Conservation (phyloP, 768 basidiomycete species). For the Sistotremastrum suecicum region DNA sequence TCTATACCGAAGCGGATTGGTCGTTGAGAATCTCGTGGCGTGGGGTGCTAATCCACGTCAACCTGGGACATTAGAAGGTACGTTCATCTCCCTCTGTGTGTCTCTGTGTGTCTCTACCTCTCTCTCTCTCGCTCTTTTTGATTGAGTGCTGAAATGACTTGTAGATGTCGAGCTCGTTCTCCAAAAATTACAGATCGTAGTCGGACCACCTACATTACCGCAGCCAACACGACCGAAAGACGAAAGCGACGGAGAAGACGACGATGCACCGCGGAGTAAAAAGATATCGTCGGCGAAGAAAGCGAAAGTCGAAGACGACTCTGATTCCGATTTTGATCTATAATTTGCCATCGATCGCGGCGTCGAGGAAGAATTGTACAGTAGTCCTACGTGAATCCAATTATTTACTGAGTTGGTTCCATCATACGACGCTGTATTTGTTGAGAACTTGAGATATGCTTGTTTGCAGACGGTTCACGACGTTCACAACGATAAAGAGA, state of each 20-base stretch:
- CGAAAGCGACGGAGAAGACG: constrained; percentile 34
- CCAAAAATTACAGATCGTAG: constrained; percentile 53
- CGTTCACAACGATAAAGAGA: too few relatives aligned
- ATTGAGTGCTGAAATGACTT: constrained; percentile 24
- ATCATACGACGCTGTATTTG: too few relatives aligned
- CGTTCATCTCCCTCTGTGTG: constrained; percentile 4
- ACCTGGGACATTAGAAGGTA: constrained; percentile 54
- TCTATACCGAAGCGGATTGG: constrained; percentile 85
- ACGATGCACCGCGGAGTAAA: constrained; percentile 34
- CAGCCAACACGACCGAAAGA: constrained; percentile 21
- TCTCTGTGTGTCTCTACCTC: constrained; percentile 2
- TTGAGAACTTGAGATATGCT: too few relatives aligned
- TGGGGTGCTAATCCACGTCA: constrained; percentile 71
- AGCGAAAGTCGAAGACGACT: constrained; percentile 44
- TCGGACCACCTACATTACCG: constrained; percentile 41
- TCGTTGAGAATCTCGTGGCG: constrained; percentile 70
- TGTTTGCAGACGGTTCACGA: too few relatives aligned
- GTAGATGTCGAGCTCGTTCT: constrained; percentile 18
- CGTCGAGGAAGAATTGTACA: too few relatives aligned
- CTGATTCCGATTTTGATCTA: constrained; percentile 64
- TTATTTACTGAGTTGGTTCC: too few relatives aligned
- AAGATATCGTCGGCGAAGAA: constrained; percentile 46
- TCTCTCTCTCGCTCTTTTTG: background rate
- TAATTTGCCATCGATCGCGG: constrained; percentile 12
- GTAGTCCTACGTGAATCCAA: too few relatives aligned